Conservation (phyloP, 139 green algal species). For the Ettlia oleoabundans region DNA sequence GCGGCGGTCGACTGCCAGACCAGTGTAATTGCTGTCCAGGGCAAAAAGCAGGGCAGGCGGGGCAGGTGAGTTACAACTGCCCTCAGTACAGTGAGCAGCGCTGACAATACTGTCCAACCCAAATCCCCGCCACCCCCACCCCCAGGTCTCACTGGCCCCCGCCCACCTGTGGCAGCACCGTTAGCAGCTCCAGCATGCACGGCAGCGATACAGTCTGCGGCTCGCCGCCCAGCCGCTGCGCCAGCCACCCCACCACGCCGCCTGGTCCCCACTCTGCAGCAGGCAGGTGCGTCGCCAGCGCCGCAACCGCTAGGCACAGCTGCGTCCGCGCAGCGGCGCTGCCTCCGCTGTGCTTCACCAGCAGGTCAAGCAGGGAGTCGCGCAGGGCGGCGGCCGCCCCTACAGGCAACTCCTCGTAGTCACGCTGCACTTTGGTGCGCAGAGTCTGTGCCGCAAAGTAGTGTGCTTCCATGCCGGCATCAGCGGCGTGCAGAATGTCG, state of each 20-base stretch:
- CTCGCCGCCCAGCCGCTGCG: conserved; percentile 39
- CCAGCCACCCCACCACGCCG: conserved; percentile 53
- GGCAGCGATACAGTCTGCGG: conserved; percentile 56
- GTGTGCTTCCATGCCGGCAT: conserved; percentile 71
- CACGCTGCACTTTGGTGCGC: conserved; percentile 88
- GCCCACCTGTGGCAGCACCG: conserved; percentile 89
- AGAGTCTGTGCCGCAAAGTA: conserved; percentile 93
- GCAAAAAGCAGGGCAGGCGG: too few relatives aligned
- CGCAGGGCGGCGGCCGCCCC: conserved; percentile 64
- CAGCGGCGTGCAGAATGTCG: conserved; percentile 75
- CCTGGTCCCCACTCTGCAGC: conserved; percentile 63
- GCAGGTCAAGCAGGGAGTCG: conserved; percentile 77
- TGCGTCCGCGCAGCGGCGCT: conserved; percentile 77
- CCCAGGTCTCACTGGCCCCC: too few relatives aligned
- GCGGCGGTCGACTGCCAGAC: too few relatives aligned
- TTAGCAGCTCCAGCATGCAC: conserved; percentile 90
- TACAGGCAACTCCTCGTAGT: conserved; percentile 91
- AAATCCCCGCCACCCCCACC: too few relatives aligned
- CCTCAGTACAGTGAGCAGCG: too few relatives aligned
- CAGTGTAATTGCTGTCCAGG: too few relatives aligned
- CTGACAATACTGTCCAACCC: too few relatives aligned
- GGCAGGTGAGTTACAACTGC: too few relatives aligned
- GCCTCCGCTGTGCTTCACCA: conserved; percentile 59
- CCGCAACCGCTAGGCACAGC: conserved; percentile 87
- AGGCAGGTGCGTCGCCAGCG: conserved; percentile 79